Evolutionary conservation across 2,329 filamentous ascomycete genomes (phyloP), one percentile per base, ranked within the genome.

Genomic region (Fusarium dlaminii): DNA sequence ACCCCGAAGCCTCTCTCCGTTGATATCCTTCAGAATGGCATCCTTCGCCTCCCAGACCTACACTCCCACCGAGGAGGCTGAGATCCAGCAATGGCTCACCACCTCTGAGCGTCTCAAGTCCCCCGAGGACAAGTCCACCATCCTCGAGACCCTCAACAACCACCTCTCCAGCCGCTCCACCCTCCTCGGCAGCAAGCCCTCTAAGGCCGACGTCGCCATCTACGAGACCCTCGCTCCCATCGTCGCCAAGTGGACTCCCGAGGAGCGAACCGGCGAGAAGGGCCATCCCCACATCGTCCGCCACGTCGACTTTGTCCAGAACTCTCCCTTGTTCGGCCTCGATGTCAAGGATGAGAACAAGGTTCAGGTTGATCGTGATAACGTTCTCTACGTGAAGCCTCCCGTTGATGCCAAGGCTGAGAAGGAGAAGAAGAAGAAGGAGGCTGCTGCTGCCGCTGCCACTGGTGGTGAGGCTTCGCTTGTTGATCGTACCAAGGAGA

Each of bases 371-470:
- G 91, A 98, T 82, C 86, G 90, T 57, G 91, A 95, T 78, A 92
- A 95, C 77, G 90, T 98, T 68, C 88, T 94, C 73, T 95, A 95
- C 82, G 92, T 95, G 78, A 96, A 96, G 86, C 96, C 96, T 77
- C 93, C 93, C 27, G 90, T 96, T 71, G 95, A 98, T 76, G 91
- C 93, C 78, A 97, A 97, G 88, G 95, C 95, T 64, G 96, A 98
- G 88, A 98, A 98, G 87, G 95, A 98, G 88, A 98, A 98, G 92
- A 97, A 97, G 87, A 95, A 97, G 86, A 98, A 98, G 88, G 93
- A 90, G 20, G 89, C 89, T 4, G 88, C 88, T 3, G 88, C 54
- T 20, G 88, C 89, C 4, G 87, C 88, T 2, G 89, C 88, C 5
- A 88, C 87, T 10, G 88, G 87, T 18, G 84, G 81, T 45, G 84